Base-by-base conservation (phyloP, 768 basidiomycete genomes). In the Rhodotorula sphaerocarpa region DNA sequence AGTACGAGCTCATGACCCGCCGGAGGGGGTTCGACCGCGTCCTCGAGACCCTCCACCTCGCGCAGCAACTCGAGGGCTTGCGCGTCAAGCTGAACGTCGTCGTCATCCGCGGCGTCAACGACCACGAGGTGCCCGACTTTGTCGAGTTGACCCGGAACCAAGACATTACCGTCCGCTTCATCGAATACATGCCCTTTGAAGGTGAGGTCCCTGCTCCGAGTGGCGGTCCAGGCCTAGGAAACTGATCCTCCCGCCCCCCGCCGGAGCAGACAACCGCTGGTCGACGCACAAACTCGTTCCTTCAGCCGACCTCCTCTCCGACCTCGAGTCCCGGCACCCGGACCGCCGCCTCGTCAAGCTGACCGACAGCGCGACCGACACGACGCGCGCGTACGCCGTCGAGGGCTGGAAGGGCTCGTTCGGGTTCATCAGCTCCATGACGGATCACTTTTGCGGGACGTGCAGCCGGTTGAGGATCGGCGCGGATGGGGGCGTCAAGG, bases 391-490 rank as follows among this genome's bases (percentile, higher is more conserved):
- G 28, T 90, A 86, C 81, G 76, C 79, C 65, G 82, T 90, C 55
- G 86, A 85, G 0, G 85, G 84, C 9, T 82, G 84, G 72, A 67
- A 64, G 62, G 89, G 88, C 28, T 65, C 82, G 78, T 72, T 81
- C 85, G 89, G 85, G n/a, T 89, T 91, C 75, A 92, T 92, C 72
- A 88, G 66, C 72, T 88, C 86, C 78, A 90, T 90, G 89, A 90
- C 88, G 23, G 88, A 92, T 75, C 89, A 90, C 75, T 90, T 92
- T 71, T 91, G 89, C 75, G 80, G 82, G 2, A 83, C 84, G 2
- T 92, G 89, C 77, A 90, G 88, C 70, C 81, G 89, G 59, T 78
- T 91, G 53, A 80, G 90, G 45, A 78, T 92, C 50, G 90, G 87
- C n/a, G 86, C 88, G 18, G 89, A 92, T 70, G 89, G 90, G 10